Percentiles rank a stretch among this genome's conserved stretches.
These are phyloP conservation scores for Pterocarpus macrocarpus DNA, from an alignment of 306 rosid genomes.

Conservation along the genomic window DNA sequence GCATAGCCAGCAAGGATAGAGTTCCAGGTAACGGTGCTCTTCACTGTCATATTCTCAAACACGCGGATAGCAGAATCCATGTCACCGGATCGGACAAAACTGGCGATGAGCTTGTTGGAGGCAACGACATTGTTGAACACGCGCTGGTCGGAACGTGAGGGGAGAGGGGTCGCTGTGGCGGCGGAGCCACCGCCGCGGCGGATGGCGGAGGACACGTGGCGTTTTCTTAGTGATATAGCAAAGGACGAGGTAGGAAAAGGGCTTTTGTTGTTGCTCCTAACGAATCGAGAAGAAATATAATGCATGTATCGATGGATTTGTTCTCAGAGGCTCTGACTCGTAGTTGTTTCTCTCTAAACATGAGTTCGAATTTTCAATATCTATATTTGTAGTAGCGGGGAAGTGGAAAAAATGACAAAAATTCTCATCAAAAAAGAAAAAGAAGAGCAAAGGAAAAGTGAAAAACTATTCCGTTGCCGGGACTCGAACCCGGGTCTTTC, in stretches of 20 bases:
- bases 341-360: background rate
- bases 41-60: conserved; percentile 67
- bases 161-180: background rate
- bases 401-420: too few relatives aligned
- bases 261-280: conserved; percentile 33
- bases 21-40: conserved; percentile 81
- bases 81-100: conserved; percentile 62
- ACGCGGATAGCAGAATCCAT: conserved; percentile 65
- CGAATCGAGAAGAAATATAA: conserved; percentile 12
- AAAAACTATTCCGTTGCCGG: too few relatives aligned
- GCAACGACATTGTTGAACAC: conserved; percentile 44
- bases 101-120: conserved; percentile 70
- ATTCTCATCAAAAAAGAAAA: too few relatives aligned
- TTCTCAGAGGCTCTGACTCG: background rate
- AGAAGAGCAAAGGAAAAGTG: too few relatives aligned
- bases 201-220: background rate
- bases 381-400: too few relatives aligned
- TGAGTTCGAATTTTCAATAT: too few relatives aligned
- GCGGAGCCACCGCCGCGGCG: background rate
- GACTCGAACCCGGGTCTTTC: too few relatives aligned
- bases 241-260: background rate
- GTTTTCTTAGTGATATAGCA: background rate
- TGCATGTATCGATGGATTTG: conserved; percentile 28
- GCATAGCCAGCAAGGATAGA: conserved; percentile 67
- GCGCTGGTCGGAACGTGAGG: conserved; percentile 33